Evolutionary conservation across 177 flowering plant genomes (phyloP), one percentile per base, ranked within the genome.

Genomic region (Vitis hybrid): DNA sequence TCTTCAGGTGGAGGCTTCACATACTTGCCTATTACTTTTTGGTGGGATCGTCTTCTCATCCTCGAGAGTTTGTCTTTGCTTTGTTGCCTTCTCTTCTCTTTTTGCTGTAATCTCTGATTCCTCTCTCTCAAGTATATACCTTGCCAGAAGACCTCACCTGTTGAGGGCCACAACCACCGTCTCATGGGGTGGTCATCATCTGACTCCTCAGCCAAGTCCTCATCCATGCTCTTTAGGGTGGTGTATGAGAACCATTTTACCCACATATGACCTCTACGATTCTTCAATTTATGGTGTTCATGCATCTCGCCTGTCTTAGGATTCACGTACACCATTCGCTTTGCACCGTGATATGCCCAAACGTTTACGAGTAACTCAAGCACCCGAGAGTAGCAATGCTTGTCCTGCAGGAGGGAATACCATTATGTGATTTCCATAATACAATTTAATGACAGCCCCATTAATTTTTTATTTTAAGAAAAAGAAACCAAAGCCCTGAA

Each of bases 291-390:
- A 81, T 96, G 99, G 3, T 90, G 93, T 63, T 92, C 99, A 21
- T 87, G 87, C 92, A 92, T 87, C 12, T 32, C 62, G 13, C 99
- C 99, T 0, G 86, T 86, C 70, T 79, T 84, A 4, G 94, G 96
- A 74, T 91, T 73, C 69, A 96, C 75, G 57, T 87, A 92, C 6
- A 96, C 87, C 88, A 96, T 94, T 63, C 86, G 74, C 77, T 94
- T 87, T 11, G 89, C 94, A 76, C 99, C 91, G 70, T 96, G 99
- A 81, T 92, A 96, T 52, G 97, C 94, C 99, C 98, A 96, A 3
- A 96, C 90, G 57, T 96, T 96, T 58, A 96, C 78, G 11, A 94
- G 89, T 6, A 96, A 79, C 83, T 96, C 99, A 15, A 96, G 91
- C 66, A 96, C 78, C 59, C 97, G 87, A 24, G 97, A 85, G 77